These are phyloP conservation scores for Fusarium tanahbumbuense DNA, from an alignment of 2,329 filamentous ascomycete genomes.

Conservation along the genomic window DNA sequence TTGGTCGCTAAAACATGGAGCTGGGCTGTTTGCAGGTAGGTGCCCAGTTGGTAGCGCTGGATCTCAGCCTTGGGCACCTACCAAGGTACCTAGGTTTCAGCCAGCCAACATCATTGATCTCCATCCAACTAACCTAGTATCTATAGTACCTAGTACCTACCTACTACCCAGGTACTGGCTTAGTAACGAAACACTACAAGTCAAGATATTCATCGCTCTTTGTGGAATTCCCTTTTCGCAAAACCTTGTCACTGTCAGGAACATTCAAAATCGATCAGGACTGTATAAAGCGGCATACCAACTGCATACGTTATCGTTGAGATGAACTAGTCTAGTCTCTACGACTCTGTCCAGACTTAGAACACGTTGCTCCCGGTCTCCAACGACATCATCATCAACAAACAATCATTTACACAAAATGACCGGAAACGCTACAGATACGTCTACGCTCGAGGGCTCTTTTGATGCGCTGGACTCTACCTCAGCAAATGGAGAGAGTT, in stretches of 20 bases:
- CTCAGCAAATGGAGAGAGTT: slow-evolving; percentile 34
- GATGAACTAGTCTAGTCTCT: background rate
- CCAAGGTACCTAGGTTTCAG: background rate
- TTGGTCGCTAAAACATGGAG: slow-evolving; percentile 8
- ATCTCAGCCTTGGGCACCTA: slow-evolving; percentile 2
- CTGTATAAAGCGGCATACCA: too few relatives aligned
- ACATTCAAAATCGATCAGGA: too few relatives aligned
- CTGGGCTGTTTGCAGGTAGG: slow-evolving; percentile 4
- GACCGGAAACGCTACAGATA: slow-evolving; percentile 43
- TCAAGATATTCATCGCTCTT: background rate
- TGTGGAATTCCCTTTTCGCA: background rate
- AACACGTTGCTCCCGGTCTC: slow-evolving; percentile 41
- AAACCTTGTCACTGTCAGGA: background rate
- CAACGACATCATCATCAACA: slow-evolving; percentile 5
- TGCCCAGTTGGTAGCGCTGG: background rate
- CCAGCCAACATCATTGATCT: slow-evolving; percentile 21
- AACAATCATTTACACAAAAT: slow-evolving; percentile 17
- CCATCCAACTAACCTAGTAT: too few relatives aligned
- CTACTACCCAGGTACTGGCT: too few relatives aligned
- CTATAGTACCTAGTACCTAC: too few relatives aligned
- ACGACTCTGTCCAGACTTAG: slow-evolving; percentile 12
- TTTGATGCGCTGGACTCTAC: slow-evolving; percentile 50
- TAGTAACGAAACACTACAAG: background rate
- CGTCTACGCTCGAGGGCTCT: slow-evolving; percentile 26
- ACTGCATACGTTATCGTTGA: background rate